Base-by-base conservation (phyloP, 345 rosid species). In the Arabis hirsuta region DNA sequence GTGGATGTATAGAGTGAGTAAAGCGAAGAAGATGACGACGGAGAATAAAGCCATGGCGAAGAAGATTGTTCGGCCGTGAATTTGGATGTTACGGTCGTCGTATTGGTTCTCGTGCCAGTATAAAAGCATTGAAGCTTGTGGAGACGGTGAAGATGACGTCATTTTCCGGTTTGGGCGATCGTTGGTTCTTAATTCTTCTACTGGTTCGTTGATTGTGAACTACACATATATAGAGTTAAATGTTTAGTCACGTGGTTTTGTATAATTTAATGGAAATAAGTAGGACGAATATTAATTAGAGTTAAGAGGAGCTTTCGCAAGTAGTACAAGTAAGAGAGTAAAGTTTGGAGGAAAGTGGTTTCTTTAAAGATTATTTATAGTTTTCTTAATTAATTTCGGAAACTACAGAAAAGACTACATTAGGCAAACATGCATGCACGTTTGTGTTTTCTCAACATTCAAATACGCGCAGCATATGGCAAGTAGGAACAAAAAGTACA, bases 41-140 rank as follows among this genome's bases (percentile, higher is more conserved):
- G 74, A 76, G 64, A 69, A 62, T n/a, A 76, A 5, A 69, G 74
- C 54, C 13, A 62, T 10, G 41, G 36, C 54, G 71, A 44, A 69
- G 60, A 62, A 69, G 53, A 76, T 13, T 13, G 65, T 55, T 11
- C 66, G 65, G 16, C 79, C 60, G 41, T 69, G 51, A n/a, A 75
- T 19, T 14, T 75, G 57, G 58, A 53, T 8, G 64, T 69, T 62
- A 7, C 65, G 65, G 22, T 76, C 75, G 47, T 69, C 75, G 79
- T 69, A 76, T 50, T 76, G 70, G 29, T n/a, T 76, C 60, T 69
- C 79, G 59, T 76, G 74, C 79, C 79, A 76, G 47, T 76, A 76
- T n/a, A 69, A 41, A 39, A 69, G 29, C 79, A 62, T 76, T 0
- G 74, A 62, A 9, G 54, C 46, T 62, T 34, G 55, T 6, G 75